Percentiles rank a stretch among this genome's conserved stretches.
phyloP scores from a whole-genome alignment of 805 yeast genomes.

The Candida glaebosa region DNA sequence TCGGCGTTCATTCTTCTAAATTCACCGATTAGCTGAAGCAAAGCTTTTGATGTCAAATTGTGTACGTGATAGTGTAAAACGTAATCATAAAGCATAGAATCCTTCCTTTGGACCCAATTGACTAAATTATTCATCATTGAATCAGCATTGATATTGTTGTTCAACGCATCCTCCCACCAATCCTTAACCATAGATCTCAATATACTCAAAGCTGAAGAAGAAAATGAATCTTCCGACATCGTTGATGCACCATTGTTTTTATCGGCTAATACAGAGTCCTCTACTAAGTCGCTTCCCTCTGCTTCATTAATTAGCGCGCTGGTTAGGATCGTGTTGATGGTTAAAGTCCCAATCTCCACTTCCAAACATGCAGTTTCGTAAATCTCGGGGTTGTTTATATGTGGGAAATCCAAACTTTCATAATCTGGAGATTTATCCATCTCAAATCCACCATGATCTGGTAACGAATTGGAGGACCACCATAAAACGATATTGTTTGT shows the following conservation, averaged over 20 bases:
- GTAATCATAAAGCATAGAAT: conserved; percentile 72
- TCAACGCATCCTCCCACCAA: conserved; percentile 92
- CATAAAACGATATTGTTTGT: conserved; percentile 72
- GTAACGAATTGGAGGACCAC: conserved; percentile 85
- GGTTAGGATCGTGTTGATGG: conserved; percentile 82
- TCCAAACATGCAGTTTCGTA: conserved; percentile 79
- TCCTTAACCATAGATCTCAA: conserved; percentile 72
- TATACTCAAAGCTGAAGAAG: conserved; percentile 66
- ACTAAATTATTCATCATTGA: conserved; percentile 76
- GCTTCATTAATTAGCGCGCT: conserved; percentile 83
- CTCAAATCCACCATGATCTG: conserved; percentile 84
- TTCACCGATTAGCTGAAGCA: conserved; percentile 76
- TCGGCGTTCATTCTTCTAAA: conserved; percentile 75
- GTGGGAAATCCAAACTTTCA: conserved; percentile 62
- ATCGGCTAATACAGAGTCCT: conserved; percentile 33
- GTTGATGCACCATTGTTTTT: conserved; percentile 41
- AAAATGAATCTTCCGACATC: conserved; percentile 80
- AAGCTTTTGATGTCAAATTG: conserved; percentile 76
- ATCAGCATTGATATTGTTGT: conserved; percentile 69
- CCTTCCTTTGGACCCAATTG: conserved; percentile 79
- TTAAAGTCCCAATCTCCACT: conserved; percentile 70
- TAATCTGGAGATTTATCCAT: conserved; percentile 56
- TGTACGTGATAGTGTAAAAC: conserved; percentile 83
- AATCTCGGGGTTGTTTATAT: conserved; percentile 71
- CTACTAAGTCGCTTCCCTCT: conserved; percentile 78